Evolutionary conservation across 2,329 filamentous ascomycete genomes (phyloP), one percentile per base, ranked within the genome.

Genomic region (Colletotrichum agaves): DNA sequence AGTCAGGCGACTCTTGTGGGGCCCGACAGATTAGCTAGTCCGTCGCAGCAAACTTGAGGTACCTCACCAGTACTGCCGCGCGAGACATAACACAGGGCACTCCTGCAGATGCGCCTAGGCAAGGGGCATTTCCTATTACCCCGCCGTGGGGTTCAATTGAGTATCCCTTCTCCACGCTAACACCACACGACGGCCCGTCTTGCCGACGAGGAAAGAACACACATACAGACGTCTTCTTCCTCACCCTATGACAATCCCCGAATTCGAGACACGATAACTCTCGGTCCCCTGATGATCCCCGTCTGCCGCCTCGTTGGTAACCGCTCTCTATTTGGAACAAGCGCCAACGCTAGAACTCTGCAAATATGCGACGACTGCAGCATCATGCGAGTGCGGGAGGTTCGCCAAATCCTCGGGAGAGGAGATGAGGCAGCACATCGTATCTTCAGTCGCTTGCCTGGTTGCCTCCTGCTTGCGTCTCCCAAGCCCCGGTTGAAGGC

Each of bases 161-260:
- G 44, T n/a, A 17, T 53, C 52, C 52, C 64, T 58, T 53, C 23
- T 52, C 58, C 23, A 50, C 53, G 63, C 57, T 59, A 39, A 49
- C 31, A 62, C 41, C 56, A 73, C 70, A 72, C 74, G 73, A 74
- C 77, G 77, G 77, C 74, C 77, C 77, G 77, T 73, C 74, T 77
- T 70, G 75, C 77, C 77, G 76, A 71, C 27, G 8, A 2, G 6
- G 27, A 8, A 7, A 27, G 27, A 69, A 74, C 69, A 68, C 71
- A 33, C 21, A 37, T 15, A 27, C 73, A n/a, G n/a, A 61, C 39
- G 13, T 35, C 37, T 33, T 35, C 35, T 39, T 44, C 10, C 49
- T 44, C 56, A 37, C 52, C 63, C 46, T 57, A 19, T 52, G 31
- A 21, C 47, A 39, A 33, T 27, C 43, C 44, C 52, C 52, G 44